Conservation (phyloP, 768 basidiomycete species). For the Rhodotorula paludigena region DNA sequence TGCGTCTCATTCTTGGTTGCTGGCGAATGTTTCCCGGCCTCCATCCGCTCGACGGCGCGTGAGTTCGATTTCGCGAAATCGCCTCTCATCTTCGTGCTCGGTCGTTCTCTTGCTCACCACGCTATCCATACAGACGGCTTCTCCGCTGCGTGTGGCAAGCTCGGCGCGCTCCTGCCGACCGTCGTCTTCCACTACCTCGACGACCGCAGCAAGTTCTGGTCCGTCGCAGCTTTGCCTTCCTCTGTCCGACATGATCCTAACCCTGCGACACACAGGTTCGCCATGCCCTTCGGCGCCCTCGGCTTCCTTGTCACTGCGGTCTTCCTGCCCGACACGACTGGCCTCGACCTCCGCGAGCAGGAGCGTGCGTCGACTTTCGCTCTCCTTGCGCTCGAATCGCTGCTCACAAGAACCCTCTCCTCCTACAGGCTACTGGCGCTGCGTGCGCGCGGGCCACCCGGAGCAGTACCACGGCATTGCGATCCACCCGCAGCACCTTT, state of each 20-base stretch:
- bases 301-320: conserved; percentile 37
- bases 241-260: no score
- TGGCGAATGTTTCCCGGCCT: conserved; percentile 50
- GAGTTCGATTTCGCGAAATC: no score
- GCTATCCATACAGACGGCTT: conserved; percentile 43
- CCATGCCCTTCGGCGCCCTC: conserved; percentile 48
- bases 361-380: conserved; percentile 41
- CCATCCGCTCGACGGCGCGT: conserved; percentile 49
- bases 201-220: conserved; percentile 38
- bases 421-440: conserved; percentile 34
- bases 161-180: conserved; percentile 50
- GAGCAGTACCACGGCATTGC: conserved; percentile 50
- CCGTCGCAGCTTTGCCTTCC: no score
- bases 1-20: conserved; percentile 50
- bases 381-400: background rate
- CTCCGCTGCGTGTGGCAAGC: conserved; percentile 48
- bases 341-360: conserved; percentile 50
- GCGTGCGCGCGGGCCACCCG: conserved; percentile 46
- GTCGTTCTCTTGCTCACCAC: background rate
- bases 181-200: conserved; percentile 50
- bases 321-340: conserved; percentile 48
- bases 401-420: background rate
- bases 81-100: no score
- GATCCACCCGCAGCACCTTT: conserved; percentile 49
- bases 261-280: no score